A percentile compares a stretch with the other conserved stretches of the same genome.
Evolutionary conservation across 2,329 filamentous ascomycete genomes (phyloP).

Genomic region (Teratosphaeria pseudoeucalypti): DNA sequence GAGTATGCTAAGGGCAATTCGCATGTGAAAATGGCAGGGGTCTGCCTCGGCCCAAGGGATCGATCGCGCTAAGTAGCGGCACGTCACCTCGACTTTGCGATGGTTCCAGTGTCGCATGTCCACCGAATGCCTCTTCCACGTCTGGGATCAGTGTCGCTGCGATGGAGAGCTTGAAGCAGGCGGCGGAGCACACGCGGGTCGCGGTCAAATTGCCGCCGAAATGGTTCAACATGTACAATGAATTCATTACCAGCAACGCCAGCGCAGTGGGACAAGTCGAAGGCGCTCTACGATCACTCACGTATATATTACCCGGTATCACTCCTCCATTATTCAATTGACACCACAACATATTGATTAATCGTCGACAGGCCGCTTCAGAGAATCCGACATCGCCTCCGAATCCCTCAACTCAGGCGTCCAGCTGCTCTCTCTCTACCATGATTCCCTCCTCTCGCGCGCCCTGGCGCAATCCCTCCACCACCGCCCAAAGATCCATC

Average conservation of each 20-base stretch:
- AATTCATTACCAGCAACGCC: constrained; percentile 91
- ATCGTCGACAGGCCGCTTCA: constrained; percentile 49
- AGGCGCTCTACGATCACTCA: constrained; percentile 80
- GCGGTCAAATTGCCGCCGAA: constrained; percentile 21
- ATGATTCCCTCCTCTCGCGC: constrained; percentile 73
- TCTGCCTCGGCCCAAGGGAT: not conserved
- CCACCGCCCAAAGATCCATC: constrained; percentile 31
- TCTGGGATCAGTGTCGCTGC: not conserved
- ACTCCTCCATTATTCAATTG: too few species aligned
- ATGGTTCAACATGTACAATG: constrained; percentile 53
- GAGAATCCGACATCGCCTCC: constrained; percentile 88
- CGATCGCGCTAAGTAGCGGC: not conserved
- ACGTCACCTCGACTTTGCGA: not conserved
- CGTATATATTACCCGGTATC: constrained; percentile 76
- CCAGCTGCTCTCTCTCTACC: constrained; percentile 82
- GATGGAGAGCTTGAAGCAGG: constrained; percentile 21
- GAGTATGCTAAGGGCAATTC: not conserved
- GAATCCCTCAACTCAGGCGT: constrained; percentile 75
- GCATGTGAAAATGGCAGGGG: not conserved
- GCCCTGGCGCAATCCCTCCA: constrained; percentile 46
- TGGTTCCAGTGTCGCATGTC: not conserved
- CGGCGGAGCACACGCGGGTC: constrained; percentile 19
- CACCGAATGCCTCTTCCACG: not conserved
- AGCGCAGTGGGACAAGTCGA: constrained; percentile 92
- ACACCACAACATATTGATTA: too few species aligned